Evolutionary conservation across 495 filamentous ascomycete genomes (phyloP).

Genomic region (Hypoxylon trugodes): DNA sequence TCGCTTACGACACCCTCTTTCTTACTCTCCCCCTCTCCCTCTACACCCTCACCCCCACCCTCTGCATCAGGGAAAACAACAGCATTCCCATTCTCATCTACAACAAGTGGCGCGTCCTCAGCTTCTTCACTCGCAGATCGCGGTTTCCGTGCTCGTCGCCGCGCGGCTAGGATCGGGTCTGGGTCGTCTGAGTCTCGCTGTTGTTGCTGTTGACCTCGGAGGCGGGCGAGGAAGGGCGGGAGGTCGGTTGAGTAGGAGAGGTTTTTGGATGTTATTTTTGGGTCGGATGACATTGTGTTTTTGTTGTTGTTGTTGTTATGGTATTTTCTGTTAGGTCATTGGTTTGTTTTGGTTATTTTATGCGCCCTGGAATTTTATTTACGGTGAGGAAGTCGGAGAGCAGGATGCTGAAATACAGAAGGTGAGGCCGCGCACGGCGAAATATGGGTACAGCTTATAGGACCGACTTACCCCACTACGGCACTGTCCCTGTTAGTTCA

Average conservation of each 20-base stretch:
- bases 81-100: conserved; percentile 55
- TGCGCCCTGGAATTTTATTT: not conserved
- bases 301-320: too few relatives aligned
- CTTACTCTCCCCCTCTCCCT: not conserved
- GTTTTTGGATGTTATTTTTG: conserved; percentile 63
- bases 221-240: conserved; percentile 63
- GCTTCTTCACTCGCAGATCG: conserved; percentile 57
- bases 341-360: not conserved
- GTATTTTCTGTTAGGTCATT: not conserved
- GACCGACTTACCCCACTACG: too few relatives aligned
- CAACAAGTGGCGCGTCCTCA: conserved; percentile 57
- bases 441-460: too few relatives aligned
- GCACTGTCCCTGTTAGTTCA: too few relatives aligned
- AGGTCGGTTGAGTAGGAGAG: conserved; percentile 58
- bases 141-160: conserved; percentile 47
- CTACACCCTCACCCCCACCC: conserved; percentile 5
- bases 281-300: conserved; percentile 44
- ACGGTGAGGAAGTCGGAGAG: not conserved
- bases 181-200: conserved; percentile 41
- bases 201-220: conserved; percentile 53
- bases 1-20: not conserved
- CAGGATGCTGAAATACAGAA: too few relatives aligned
- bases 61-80: conserved; percentile 37
- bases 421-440: too few relatives aligned
- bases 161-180: conserved; percentile 55